phyloP scores from a whole-genome alignment of 768 basidiomycete genomes.

The Arthromyces matolae region DNA sequence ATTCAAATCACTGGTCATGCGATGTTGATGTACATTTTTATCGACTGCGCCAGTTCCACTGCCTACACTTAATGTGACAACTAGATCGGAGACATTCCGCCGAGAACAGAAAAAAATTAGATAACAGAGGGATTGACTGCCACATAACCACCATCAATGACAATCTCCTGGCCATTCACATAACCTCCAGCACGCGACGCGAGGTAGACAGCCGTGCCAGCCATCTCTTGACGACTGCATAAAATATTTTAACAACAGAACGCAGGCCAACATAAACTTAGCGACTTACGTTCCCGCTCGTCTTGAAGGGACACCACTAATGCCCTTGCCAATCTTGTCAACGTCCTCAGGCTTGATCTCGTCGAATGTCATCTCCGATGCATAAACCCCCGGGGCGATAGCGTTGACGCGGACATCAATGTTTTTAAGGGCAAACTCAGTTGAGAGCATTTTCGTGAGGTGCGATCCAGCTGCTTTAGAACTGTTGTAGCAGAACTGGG shows the following conservation, averaged over 20 bases:
- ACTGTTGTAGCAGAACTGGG: slow-evolving; percentile 83
- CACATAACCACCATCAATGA: slow-evolving; percentile 71
- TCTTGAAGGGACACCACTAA: slow-evolving; percentile 47
- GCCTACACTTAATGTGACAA: too few species aligned
- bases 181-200: slow-evolving; percentile 71
- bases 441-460: slow-evolving; percentile 72
- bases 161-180: slow-evolving; percentile 74
- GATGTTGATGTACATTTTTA: too few species aligned
- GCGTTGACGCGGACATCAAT: slow-evolving; percentile 71
- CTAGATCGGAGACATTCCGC: too few species aligned
- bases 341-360: slow-evolving; percentile 31
- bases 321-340: slow-evolving; percentile 54
- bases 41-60: too few species aligned
- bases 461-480: slow-evolving; percentile 76
- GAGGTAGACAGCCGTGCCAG: slow-evolving; percentile 73
- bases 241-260: background rate
- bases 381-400: slow-evolving; percentile 73
- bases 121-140: slow-evolving; percentile 64
- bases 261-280: background rate
- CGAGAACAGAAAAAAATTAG: too few species aligned
- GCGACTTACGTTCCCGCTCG: slow-evolving; percentile 41
- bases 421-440: slow-evolving; percentile 67
- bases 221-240: slow-evolving; percentile 65
- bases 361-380: slow-evolving; percentile 70
- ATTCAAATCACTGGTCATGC: too few species aligned